These are phyloP conservation scores for Grosmannia serpens DNA, from an alignment of 2,329 filamentous ascomycete species.

Conservation along the genomic window DNA sequence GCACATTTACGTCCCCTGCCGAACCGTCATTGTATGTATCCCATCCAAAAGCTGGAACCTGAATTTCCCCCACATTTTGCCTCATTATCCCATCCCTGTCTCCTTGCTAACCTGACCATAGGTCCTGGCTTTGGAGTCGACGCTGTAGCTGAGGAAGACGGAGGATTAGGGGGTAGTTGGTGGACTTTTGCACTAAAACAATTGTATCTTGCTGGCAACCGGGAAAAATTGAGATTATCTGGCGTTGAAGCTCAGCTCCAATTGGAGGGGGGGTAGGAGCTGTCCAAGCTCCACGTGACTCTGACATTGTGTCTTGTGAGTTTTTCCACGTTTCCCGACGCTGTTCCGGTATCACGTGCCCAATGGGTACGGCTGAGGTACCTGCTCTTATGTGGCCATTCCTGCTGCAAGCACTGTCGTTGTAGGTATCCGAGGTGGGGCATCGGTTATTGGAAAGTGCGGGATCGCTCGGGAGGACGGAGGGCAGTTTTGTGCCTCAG, in stretches of 20 bases:
- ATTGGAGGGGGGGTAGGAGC: background rate
- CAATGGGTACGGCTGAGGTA: background rate
- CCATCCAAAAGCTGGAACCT: background rate
- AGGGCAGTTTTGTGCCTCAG: slow-evolving; percentile 8
- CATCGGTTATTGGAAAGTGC: slow-evolving; percentile 9
- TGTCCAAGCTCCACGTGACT: slow-evolving; percentile 1
- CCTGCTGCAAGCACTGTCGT: background rate
- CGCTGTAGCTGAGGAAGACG: slow-evolving; percentile 10
- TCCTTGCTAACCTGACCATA: slow-evolving; percentile 5
- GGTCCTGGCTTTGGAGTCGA: slow-evolving; percentile 22
- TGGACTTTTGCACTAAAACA: background rate
- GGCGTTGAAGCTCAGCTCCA: background rate
- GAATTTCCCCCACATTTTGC: background rate
- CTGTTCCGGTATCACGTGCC: slow-evolving; percentile 1
- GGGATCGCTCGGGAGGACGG: slow-evolving; percentile 14
- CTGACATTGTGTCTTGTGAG: background rate
- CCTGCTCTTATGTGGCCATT: background rate
- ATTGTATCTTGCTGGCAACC: background rate
- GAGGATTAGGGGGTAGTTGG: background rate
- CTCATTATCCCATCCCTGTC: background rate
- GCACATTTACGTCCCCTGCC: slow-evolving; percentile 78
- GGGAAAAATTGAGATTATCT: background rate
- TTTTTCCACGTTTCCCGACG: slow-evolving; percentile 1
- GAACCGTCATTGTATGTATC: slow-evolving; percentile 68
- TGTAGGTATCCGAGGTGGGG: slow-evolving; percentile 4